A percentile compares a stretch with the other conserved stretches of the same genome.
These are phyloP conservation scores for Lentinula raphanica DNA, from an alignment of 768 basidiomycete genomes.

Conservation along the genomic window DNA sequence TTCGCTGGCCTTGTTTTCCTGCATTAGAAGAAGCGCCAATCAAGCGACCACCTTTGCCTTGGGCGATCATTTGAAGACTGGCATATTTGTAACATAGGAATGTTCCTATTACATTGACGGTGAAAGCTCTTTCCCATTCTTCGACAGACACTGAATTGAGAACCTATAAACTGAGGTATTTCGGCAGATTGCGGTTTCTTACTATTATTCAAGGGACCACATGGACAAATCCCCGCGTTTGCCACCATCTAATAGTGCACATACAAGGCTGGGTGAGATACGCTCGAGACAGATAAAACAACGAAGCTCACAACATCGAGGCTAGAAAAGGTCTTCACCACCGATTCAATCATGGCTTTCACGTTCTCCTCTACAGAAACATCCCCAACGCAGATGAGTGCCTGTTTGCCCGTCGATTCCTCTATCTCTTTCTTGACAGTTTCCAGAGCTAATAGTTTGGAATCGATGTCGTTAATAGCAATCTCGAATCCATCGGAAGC, in stretches of 20 bases:
- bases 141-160: constrained; percentile 3
- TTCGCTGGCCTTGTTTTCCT: constrained; percentile 19
- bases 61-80: constrained; percentile 21
- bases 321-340: constrained; percentile 20
- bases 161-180: background rate
- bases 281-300: background rate
- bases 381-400: constrained; percentile 16
- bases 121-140: constrained; percentile 12
- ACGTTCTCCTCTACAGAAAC: constrained; percentile 25
- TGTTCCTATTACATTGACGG: constrained; percentile 16
- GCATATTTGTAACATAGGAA: constrained; percentile 20
- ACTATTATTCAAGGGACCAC: constrained; percentile 4
- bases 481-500: constrained; percentile 34
- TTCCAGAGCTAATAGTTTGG: background rate
- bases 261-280: background rate
- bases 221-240: constrained; percentile 16
- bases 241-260: constrained; percentile 17
- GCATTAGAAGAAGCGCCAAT: constrained; percentile 23
- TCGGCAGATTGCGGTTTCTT: background rate
- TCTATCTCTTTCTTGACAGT: background rate
- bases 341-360: constrained; percentile 21
- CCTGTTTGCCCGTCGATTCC: background rate
- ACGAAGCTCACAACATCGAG: constrained; percentile 25
- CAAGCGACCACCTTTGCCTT: constrained; percentile 24
- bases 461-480: constrained; percentile 26